Conservation (phyloP, 129 eudicot species). For the Flaveria bidentis region DNA sequence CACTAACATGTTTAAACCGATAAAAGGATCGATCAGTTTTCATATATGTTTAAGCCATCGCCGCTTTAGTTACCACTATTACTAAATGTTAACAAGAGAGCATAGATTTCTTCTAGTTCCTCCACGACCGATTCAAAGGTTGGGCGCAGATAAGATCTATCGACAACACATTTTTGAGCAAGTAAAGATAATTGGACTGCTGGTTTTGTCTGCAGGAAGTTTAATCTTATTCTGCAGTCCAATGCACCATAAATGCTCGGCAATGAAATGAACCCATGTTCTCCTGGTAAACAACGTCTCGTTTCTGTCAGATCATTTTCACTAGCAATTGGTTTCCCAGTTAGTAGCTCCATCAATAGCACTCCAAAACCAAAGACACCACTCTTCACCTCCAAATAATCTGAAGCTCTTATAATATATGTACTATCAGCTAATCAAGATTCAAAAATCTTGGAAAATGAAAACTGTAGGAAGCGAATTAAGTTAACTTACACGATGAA, state of each 20-base stretch:
- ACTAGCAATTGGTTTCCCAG: constrained; percentile 7
- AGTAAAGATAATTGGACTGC: constrained; percentile 19
- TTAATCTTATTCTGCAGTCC: constrained; percentile 15
- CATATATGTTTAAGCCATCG: background rate
- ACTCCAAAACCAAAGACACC: constrained; percentile 26
- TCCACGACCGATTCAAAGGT: constrained; percentile 28
- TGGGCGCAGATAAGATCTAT: constrained; percentile 6
- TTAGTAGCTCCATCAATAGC: constrained; percentile 25
- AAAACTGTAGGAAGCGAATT: background rate
- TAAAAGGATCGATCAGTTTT: too few relatives aligned
- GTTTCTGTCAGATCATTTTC: background rate
- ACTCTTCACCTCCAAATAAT: constrained; percentile 17
- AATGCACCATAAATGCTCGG: background rate
- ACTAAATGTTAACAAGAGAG: constrained; percentile 13
- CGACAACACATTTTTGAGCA: constrained; percentile 29
- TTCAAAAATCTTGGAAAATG: background rate
- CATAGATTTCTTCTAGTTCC: constrained; percentile 30
- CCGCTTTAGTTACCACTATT: background rate
- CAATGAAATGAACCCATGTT: constrained; percentile 16
- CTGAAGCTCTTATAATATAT: background rate
- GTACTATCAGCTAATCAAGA: background rate
- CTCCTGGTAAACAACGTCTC: constrained; percentile 18
- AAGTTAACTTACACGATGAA: constrained; percentile 19
- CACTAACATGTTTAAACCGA: too few relatives aligned
- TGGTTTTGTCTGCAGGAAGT: background rate